phyloP scores from a whole-genome alignment of 805 yeast genomes.

The Allodekkera sacchari region DNA sequence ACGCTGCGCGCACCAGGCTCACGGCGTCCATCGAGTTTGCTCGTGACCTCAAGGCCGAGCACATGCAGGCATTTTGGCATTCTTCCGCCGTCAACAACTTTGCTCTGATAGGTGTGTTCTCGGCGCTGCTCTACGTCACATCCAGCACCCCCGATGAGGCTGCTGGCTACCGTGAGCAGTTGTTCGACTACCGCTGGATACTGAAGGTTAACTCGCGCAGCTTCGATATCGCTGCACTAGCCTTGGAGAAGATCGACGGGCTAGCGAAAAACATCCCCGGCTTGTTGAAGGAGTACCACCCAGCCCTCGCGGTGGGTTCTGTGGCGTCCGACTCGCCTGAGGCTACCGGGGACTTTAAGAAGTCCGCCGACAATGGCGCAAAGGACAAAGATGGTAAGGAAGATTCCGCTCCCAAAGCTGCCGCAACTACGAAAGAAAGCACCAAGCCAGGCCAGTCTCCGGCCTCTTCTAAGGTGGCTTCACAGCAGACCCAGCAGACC shows the following conservation, averaged over 20 bases:
- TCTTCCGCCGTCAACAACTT: slow-evolving; percentile 71
- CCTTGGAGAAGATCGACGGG: slow-evolving; percentile 63
- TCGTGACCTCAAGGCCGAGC: slow-evolving; percentile 68
- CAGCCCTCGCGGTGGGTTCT: not conserved
- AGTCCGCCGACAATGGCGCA: too few relatives aligned
- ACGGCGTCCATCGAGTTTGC: slow-evolving; percentile 78
- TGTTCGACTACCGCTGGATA: slow-evolving; percentile 70
- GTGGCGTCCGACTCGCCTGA: too few relatives aligned
- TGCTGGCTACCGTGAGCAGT: slow-evolving; percentile 52
- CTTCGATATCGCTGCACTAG: slow-evolving; percentile 71
- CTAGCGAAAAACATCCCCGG: slow-evolving; percentile 74
- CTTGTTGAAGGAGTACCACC: slow-evolving; percentile 26
- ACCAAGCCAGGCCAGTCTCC: too few relatives aligned
- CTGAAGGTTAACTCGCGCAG: slow-evolving; percentile 67
- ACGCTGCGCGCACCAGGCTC: slow-evolving; percentile 78
- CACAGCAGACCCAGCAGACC: too few relatives aligned
- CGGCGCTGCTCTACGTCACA: slow-evolving; percentile 69
- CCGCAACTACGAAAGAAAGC: too few relatives aligned
- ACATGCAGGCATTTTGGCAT: slow-evolving; percentile 86
- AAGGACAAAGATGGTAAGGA: too few relatives aligned
- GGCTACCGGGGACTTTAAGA: too few relatives aligned
- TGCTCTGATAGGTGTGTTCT: slow-evolving; percentile 81
- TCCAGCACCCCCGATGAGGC: slow-evolving; percentile 56
- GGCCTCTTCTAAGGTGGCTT: too few relatives aligned
- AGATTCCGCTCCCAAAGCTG: too few relatives aligned